phyloP scores from a whole-genome alignment of 306 rosid genomes.

The Rosa lucieae region DNA sequence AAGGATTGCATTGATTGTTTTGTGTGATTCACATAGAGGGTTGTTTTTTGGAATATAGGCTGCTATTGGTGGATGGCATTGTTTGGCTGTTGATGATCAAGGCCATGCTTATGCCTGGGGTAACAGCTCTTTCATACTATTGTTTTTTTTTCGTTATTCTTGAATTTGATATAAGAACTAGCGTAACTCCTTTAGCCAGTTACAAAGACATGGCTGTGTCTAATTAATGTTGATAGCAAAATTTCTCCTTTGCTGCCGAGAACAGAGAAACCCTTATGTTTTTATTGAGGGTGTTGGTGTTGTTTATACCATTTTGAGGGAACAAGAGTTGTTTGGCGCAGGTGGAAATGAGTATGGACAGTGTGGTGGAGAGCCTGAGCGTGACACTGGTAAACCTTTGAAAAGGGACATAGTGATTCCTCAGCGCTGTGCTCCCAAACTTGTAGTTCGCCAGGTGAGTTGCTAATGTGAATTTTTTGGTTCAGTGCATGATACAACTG shows the following conservation, averaged over 20 bases:
- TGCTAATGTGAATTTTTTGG: not conserved
- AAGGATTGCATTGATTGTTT: not conserved
- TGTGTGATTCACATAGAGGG: not conserved
- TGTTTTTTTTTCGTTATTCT: not conserved
- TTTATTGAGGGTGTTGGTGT: not conserved
- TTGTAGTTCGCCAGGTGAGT: slow-evolving; percentile 78
- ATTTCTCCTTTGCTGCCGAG: too few relatives aligned
- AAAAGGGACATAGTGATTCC: slow-evolving; percentile 94
- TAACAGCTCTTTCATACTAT: slow-evolving; percentile 21
- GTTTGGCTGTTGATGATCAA: slow-evolving; percentile 98
- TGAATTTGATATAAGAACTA: not conserved
- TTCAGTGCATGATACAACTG: not conserved
- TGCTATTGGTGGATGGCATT: slow-evolving; percentile 99
- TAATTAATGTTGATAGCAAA: too few relatives aligned
- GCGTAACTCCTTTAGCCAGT: too few relatives aligned
- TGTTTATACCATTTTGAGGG: not conserved
- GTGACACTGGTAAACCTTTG: slow-evolving; percentile 68
- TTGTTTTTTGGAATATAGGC: slow-evolving; percentile 49
- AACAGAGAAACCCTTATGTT: too few relatives aligned
- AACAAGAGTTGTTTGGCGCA: slow-evolving; percentile 34
- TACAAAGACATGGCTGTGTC: too few relatives aligned
- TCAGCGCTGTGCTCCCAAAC: slow-evolving; percentile 92
- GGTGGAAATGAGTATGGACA: slow-evolving; percentile 99
- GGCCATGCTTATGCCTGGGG: slow-evolving; percentile 99
- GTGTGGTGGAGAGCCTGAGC: slow-evolving; percentile 97